Base-by-base conservation (phyloP, 257 asterid species). In the Cruciata laevipes region DNA sequence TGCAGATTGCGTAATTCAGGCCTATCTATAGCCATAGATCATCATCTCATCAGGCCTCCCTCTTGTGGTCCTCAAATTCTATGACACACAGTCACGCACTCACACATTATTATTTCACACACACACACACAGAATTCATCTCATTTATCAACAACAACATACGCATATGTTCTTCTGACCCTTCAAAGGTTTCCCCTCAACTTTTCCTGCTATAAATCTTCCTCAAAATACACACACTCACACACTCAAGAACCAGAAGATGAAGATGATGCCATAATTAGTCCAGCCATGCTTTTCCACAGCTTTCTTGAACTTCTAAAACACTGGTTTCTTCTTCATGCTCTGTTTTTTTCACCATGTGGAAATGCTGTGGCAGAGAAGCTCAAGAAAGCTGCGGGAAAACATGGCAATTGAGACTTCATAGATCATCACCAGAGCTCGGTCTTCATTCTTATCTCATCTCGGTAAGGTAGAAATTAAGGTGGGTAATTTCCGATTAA, bases 301-400 rank as follows among this genome's bases (percentile, higher is more conserved):
- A 85, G 96, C 96, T 87, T 89, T 89, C 95, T 89, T 89, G 96
- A 89, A 89, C 96, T 89, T 83, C 83, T 75, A 23, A 16, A 60
- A 53, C 60, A 3, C 55, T 11, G 13, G 0, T 53, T 53, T 53
- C 60, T 53, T 20, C 60, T 53, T 1, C 60, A 7, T 20, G 8
- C 20, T 21, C 12, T n/a, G 24, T 21, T 18, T 52, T 3, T 44
- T 44, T 44, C 8, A 49, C 20, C 7, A 1, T 6, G 16, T 49
- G 56, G 56, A 4, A 38, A 38, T 18, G 13, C 4, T 59, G 63
- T 37, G 37, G 9, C 65, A 32, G 27, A 38, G 77, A 73, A 73
- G 77, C 77, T 73, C 77, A 67, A 73, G 77, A 73, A 73, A 73
- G 72, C 72, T 73, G 69, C 57, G 77, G 77, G 65, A 73, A 59